Base-by-base conservation (phyloP, 1,284 basidiomycete species). In the Coriolopsis trogii region DNA sequence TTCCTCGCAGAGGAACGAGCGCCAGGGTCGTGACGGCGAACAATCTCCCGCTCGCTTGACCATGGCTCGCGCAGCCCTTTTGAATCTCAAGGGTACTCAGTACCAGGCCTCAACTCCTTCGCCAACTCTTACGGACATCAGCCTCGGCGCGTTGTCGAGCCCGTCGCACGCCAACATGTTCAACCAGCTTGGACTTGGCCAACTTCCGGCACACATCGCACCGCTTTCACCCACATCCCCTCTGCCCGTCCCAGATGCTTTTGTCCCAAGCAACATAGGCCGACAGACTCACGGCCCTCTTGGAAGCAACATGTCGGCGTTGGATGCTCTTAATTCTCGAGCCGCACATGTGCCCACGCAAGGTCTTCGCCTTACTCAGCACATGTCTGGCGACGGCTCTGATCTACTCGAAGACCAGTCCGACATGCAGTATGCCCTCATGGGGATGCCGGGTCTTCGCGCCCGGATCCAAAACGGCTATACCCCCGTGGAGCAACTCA, bases 31-130 rank as follows among this genome's bases (percentile, higher is more conserved):
- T 46, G 85, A 82, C 42, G 84, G 74, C 8, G 87, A 86, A 24
- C 72, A 75, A 39, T 82, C 83, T 5, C 80, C 85, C 6, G 75
- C 77, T 9, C 77, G 84, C 15, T 67, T 90, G 28, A 88, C 87
- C 7, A 89, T 90, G 61, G 87, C 87, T 1, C 87, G 89, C 59
- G 87, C 87, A 2, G 79, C 87, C 0, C 66, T 90, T 15, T 77
- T 90, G 44, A 90, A 89, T 63, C 74, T 89, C 34, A 84, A 80
- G 49, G 87, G 87, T 2, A 79, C 84, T 46, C 82, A 87, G 58
- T 62, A 63, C 13, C 59, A 62, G 16, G 46, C 56, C 1, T n/a
- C 43, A 3, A 31, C 10, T 6, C 43, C 37, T 3, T 40, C 57
- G 0, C 55, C 60, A 4, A 30, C 51, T 2, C 28, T 58, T 15